These are phyloP conservation scores for Nemania abortiva DNA, from an alignment of 2,329 filamentous ascomycete genomes.

Conservation along the genomic window DNA sequence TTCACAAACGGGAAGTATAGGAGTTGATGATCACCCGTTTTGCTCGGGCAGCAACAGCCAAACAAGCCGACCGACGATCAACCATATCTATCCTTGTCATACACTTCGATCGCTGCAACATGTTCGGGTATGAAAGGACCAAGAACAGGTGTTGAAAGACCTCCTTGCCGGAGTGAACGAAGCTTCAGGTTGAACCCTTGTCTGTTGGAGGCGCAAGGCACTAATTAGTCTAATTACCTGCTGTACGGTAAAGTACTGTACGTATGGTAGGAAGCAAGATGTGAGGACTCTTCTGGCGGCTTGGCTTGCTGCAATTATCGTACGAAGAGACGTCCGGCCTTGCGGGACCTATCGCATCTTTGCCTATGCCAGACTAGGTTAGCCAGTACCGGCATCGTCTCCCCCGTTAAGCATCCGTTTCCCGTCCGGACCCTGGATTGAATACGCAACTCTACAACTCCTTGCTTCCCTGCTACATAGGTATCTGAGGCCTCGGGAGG, in stretches of 20 bases:
- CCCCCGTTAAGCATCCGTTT: conserved; percentile 37
- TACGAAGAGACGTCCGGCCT: conserved; percentile 31
- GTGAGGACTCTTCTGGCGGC: conserved; percentile 33
- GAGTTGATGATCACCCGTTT: conserved; percentile 47
- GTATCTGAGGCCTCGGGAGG: conserved; percentile 3
- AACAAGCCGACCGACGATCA: conserved; percentile 52
- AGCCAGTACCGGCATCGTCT: conserved; percentile 36
- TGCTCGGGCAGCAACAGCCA: conserved; percentile 57
- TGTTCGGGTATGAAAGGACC: conserved; percentile 32
- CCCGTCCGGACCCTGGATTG: conserved; percentile 40
- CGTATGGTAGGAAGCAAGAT: conserved; percentile 9
- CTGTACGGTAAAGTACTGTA: neutral
- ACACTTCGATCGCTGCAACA: conserved; percentile 40
- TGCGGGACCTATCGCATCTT: conserved; percentile 32
- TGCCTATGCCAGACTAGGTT: conserved; percentile 13
- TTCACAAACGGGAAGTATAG: conserved; percentile 46
- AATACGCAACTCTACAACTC: conserved; percentile 37
- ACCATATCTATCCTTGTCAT: conserved; percentile 41
- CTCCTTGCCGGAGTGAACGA: conserved; percentile 20
- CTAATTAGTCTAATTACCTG: conserved; percentile 1
- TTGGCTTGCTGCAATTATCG: conserved; percentile 36
- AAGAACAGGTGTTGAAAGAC: conserved; percentile 18
- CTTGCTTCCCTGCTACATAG: conserved; percentile 27
- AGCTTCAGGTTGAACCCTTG: conserved; percentile 24
- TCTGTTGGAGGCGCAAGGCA: conserved; percentile 21